Base-by-base conservation (phyloP, 1,284 basidiomycete genomes). In the Agaricales sp. region DNA sequence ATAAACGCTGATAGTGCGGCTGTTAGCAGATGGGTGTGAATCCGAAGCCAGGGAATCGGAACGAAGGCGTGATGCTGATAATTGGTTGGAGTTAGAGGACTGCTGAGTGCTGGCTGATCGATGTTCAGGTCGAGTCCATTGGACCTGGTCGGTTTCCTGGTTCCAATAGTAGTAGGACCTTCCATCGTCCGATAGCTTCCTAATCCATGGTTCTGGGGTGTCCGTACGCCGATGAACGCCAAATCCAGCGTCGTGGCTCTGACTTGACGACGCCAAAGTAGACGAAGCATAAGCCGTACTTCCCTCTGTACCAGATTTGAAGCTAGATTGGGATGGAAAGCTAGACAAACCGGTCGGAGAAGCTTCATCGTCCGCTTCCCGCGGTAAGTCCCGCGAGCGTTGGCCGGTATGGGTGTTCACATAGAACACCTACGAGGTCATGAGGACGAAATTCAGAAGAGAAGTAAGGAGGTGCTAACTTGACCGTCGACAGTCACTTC, bases 371-470 rank as follows among this genome's bases (percentile, higher is more conserved):
- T 84, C 82, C 19, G 73, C 68, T 58, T 86, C 80, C 43, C 69
- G 69, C n/a, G 94, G 94, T 37, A 96, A 68, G 58, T 97, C 91
- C 58, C 81, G 79, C 12, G 91, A 82, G 37, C 80, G 82, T 61
- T 93, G 83, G 30, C 92, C 92, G 1, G 93, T 97, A 56, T 87
- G 77, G 0, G 87, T 88, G 61, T 98, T 98, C 57, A 91, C 78
- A 67, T 96, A 98, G 71, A 85, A 92, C 62, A 97, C 89, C 87
- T 97, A 46, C 50, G 50, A 18, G 47, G 52, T 39, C 18, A 50
- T 50, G 43, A 46, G 46, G 41, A 43, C 41, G 45, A 48, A 46
- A 22, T 48, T 21, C 46, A 45, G 18, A 43, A 51, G 47, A 25
- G 12, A 22, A 24, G 41, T 11, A 11, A 8, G 21, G 44, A 51